A percentile compares a stretch with the other conserved stretches of the same genome.
These are phyloP conservation scores for Xylariaceae sp. DNA, from an alignment of 2,329 filamentous ascomycete species.

Conservation along the genomic window DNA sequence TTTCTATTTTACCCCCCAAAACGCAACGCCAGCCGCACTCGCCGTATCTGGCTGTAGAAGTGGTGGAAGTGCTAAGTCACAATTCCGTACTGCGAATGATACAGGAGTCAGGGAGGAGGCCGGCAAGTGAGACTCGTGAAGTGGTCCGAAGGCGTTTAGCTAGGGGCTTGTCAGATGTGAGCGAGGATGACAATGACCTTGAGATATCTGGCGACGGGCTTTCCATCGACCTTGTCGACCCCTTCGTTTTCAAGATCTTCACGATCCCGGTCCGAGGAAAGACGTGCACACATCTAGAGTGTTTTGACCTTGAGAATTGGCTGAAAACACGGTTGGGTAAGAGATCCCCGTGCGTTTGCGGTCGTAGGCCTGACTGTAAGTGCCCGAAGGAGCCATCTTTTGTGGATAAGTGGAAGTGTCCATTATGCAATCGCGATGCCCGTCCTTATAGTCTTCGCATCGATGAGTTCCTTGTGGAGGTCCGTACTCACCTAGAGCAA, in stretches of 20 bases:
- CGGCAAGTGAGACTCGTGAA: constrained; percentile 45
- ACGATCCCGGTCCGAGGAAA: constrained; percentile 64
- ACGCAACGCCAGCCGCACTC: constrained; percentile 25
- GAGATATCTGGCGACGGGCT: constrained; percentile 53
- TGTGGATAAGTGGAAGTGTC: constrained; percentile 78
- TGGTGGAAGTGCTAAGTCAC: constrained; percentile 52
- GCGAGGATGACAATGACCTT: constrained; percentile 56
- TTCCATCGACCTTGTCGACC: constrained; percentile 59
- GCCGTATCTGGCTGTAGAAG: constrained; percentile 66
- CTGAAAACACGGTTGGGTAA: constrained; percentile 58
- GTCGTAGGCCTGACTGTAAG: constrained; percentile 33
- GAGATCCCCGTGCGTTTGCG: constrained; percentile 31
- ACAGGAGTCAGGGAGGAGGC: constrained; percentile 33
- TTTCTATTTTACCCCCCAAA: constrained; percentile 38
- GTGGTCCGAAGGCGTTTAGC: constrained; percentile 50
- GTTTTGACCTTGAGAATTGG: constrained; percentile 84
- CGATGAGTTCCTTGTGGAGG: constrained; percentile 65
- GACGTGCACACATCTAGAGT: constrained; percentile 72
- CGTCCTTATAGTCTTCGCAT: constrained; percentile 65
- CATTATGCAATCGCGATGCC: constrained; percentile 72
- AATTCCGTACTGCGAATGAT: constrained; percentile 39
- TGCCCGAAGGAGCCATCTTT: constrained; percentile 47
- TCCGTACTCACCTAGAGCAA: constrained; percentile 51
- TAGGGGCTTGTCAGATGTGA: constrained; percentile 23
- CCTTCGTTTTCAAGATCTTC: constrained; percentile 61